phyloP scores from a whole-genome alignment of 176 grass and related monocot genomes.

The Miscanthus lutarioriparius region DNA sequence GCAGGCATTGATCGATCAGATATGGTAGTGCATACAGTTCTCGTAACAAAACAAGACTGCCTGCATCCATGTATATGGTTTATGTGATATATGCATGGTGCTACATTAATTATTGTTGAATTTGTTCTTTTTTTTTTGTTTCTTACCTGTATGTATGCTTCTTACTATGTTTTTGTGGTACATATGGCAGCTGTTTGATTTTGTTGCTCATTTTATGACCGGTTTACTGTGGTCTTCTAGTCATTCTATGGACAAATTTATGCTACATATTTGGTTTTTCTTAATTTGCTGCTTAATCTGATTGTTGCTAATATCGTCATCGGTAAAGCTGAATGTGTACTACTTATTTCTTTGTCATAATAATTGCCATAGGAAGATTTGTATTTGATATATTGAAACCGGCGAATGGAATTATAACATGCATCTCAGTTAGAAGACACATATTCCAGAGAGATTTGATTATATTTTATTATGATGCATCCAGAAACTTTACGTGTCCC shows the following conservation, averaged over 20 bases:
- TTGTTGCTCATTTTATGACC: not conserved
- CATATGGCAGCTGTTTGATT: not conserved
- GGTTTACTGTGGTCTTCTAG: not conserved
- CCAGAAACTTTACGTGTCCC: not conserved
- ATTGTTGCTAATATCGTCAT: not conserved
- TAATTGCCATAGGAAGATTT: too few relatives aligned
- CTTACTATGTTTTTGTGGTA: not conserved
- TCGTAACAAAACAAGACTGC: not conserved
- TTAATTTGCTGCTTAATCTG: not conserved
- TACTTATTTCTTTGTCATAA: not conserved
- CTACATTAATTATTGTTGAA: not conserved
- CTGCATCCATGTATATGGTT: constrained; percentile 31
- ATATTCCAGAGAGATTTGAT: not conserved
- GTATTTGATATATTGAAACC: not conserved
- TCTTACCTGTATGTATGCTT: constrained; percentile 1
- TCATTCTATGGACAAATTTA: not conserved
- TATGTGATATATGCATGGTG: constrained; percentile 33
- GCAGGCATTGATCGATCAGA: constrained; percentile 40
- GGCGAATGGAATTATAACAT: not conserved
- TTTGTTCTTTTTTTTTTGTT: constrained; percentile 4
- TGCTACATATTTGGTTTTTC: not conserved
- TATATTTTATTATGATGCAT: not conserved
- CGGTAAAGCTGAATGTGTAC: not conserved
- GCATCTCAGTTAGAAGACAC: not conserved
- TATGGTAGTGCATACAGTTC: constrained; percentile 26